Base-by-base conservation (phyloP, 139 green algal species). In the Tetraselmis striata region DNA sequence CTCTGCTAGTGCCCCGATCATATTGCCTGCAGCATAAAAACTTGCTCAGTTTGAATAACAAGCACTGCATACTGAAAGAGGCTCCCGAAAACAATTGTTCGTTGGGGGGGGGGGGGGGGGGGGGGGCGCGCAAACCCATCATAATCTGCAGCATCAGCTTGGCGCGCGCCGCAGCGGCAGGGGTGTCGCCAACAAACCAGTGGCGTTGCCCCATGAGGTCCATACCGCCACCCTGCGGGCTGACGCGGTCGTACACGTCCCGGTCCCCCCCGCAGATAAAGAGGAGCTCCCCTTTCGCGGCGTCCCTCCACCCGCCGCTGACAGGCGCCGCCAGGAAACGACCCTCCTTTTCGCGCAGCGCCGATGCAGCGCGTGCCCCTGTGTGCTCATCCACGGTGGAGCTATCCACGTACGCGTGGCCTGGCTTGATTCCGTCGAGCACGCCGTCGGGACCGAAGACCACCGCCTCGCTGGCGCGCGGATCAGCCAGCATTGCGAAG, bases 81-180 rank as follows among this genome's bases (percentile, higher is more conserved):
- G n/a, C n/a, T n/a, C n/a, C n/a, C n/a, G n/a, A n/a, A n/a, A n/a
- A n/a, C n/a, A n/a, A n/a, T n/a, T n/a, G n/a, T n/a, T n/a, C n/a
- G n/a, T n/a, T n/a, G n/a, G n/a, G n/a, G n/a, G n/a, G n/a, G n/a
- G n/a, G n/a, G n/a, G n/a, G n/a, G n/a, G n/a, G n/a, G n/a, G n/a
- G n/a, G n/a, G n/a, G n/a, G n/a, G n/a, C n/a, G n/a, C n/a, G n/a
- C n/a, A n/a, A n/a, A n/a, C n/a, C n/a, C n/a, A n/a, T n/a, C n/a
- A n/a, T n/a, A n/a, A 86, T 58, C 75, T 86, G 79, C 1, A 86
- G 32, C 31, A 83, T 78, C 27, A 86, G 32, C 75, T 86, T 86
- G 1, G 76, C 79, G 27, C 58, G 31, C 67, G 83, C 59, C 1
- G 82, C 82, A n/a, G 82, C 23, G 27, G 28, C 67, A 1, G 77